Conservation (phyloP, 768 basidiomycete genomes). For the Sporobolomyces pararoseus region DNA sequence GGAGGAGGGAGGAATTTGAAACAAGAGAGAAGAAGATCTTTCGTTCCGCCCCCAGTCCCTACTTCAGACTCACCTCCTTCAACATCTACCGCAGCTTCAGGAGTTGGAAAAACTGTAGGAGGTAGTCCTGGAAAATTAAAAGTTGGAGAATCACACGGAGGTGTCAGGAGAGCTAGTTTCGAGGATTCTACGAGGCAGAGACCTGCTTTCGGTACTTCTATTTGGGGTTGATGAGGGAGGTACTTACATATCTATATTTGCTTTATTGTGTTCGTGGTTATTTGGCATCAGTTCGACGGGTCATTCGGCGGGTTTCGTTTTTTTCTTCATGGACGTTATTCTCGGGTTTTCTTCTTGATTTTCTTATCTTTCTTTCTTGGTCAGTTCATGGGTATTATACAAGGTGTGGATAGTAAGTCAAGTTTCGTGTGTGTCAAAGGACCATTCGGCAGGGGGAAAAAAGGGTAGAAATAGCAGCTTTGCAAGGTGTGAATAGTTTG, state of each 20-base stretch:
- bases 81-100: neutral
- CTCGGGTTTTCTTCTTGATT: neutral
- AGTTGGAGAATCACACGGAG: neutral
- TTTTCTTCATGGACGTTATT: neutral
- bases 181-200: neutral
- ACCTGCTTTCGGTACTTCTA: constrained; percentile 22
- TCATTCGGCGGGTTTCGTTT: no score
- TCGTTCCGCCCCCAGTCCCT: neutral
- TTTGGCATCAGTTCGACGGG: no score
- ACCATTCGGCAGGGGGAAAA: no score
- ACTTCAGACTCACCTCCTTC: neutral
- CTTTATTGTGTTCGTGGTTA: no score
- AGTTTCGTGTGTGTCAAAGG: no score
- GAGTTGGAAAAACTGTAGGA: neutral
- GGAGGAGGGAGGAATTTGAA: neutral
- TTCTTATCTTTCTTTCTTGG: neutral
- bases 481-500: no score
- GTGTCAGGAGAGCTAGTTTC: constrained; percentile 14
- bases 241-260: neutral
- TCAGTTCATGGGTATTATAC: no score
- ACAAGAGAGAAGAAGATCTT: neutral
- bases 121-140: constrained; percentile 8
- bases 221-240: constrained; percentile 20
- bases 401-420: no score
- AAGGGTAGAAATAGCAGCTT: no score